Conservation (phyloP, 1,284 basidiomycete genomes). For the Cystobasidium sp. region DNA sequence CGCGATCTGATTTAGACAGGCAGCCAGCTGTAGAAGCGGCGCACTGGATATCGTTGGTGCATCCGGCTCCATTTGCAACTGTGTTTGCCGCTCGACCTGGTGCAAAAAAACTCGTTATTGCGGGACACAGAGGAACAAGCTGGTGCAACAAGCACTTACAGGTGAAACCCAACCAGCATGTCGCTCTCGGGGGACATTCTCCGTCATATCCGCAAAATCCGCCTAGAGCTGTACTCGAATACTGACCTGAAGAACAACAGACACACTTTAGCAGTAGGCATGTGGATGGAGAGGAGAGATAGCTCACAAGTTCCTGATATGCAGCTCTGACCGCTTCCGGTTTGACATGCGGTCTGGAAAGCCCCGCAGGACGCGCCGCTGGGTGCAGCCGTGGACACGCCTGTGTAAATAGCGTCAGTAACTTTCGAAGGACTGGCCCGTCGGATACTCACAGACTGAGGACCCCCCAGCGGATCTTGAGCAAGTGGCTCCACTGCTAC, state of each 20-base stretch:
- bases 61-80: slow-evolving; percentile 1
- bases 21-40: slow-evolving; percentile 5
- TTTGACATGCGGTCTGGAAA: slow-evolving; percentile 6
- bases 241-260: neutral
- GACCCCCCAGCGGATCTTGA: neutral
- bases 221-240: neutral
- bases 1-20: neutral
- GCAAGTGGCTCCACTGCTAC: neutral
- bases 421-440: neutral
- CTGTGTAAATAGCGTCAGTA: neutral
- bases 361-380: slow-evolving; percentile 10
- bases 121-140: neutral
- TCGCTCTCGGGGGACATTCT: slow-evolving; percentile 6
- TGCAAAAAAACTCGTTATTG: neutral
- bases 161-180: neutral
- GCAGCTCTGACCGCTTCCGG: neutral
- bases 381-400: slow-evolving; percentile 3
- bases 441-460: neutral
- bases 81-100: slow-evolving; percentile 10
- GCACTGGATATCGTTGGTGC: slow-evolving; percentile 1
- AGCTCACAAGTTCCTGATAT: slow-evolving; percentile 3
- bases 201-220: slow-evolving; percentile 10
- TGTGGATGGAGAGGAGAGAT: neutral
- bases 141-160: neutral
- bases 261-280: neutral